Conservation (phyloP, 140 eudicot genomes). For the Erigeron philadelphicus region DNA sequence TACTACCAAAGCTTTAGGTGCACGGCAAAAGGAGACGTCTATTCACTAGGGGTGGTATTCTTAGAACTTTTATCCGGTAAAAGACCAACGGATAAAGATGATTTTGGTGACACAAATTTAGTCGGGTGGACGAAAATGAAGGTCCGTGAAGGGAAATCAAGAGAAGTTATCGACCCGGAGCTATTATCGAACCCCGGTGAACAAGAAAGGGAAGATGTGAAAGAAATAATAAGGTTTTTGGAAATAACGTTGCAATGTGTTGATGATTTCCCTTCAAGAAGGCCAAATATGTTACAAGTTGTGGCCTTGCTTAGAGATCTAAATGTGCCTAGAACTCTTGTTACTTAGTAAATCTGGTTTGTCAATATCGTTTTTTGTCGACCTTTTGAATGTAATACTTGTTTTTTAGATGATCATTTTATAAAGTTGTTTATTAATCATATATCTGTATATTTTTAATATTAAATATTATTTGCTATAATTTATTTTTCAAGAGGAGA, state of each 20-base stretch:
- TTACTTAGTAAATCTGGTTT: constrained; percentile 20
- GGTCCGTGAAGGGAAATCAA: constrained; percentile 77
- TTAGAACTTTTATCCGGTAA: constrained; percentile 68
- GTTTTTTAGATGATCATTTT: constrained; percentile 17
- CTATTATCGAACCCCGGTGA: constrained; percentile 41
- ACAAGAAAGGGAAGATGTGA: constrained; percentile 57
- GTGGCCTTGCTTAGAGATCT: constrained; percentile 82
- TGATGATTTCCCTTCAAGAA: constrained; percentile 86
- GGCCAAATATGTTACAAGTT: constrained; percentile 89
- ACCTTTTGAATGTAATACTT: constrained; percentile 21
- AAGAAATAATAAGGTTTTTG: constrained; percentile 74
- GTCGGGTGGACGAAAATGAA: constrained; percentile 84
- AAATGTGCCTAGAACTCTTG: constrained; percentile 38
- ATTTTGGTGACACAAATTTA: constrained; percentile 79
- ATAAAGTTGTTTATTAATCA: neutral
- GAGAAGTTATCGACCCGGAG: constrained; percentile 76
- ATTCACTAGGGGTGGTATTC: constrained; percentile 70
- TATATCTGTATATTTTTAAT: no score
- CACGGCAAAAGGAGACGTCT: constrained; percentile 83
- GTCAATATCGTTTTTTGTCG: constrained; percentile 5
- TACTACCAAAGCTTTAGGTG: constrained; percentile 87
- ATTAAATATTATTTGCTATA: no score
- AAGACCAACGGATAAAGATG: constrained; percentile 85
- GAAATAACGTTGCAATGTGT: constrained; percentile 80
- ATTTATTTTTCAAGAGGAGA: no score